phyloP scores from a whole-genome alignment of 805 yeast genomes.

The Ogataea minuta region DNA sequence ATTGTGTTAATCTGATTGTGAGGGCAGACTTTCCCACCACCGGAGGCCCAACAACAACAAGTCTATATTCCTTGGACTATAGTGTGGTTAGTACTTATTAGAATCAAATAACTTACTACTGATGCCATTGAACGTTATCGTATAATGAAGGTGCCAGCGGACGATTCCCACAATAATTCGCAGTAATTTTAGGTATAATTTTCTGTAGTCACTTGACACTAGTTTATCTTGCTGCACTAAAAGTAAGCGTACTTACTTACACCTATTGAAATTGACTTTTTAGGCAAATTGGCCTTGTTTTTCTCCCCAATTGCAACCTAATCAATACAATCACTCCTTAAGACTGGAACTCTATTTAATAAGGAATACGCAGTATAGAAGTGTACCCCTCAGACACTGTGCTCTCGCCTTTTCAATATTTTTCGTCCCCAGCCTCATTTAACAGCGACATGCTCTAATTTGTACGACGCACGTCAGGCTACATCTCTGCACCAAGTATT shows the following conservation, averaged over 20 bases:
- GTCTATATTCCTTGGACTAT: constrained; percentile 65
- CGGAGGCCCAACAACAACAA: constrained; percentile 98
- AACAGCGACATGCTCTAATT: not conserved
- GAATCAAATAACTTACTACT: constrained; percentile 7
- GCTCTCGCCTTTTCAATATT: constrained; percentile 4
- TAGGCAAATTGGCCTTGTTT: not conserved
- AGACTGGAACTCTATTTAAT: not conserved
- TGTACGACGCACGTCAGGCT: not conserved
- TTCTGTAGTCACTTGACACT: not conserved
- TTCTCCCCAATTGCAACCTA: not conserved
- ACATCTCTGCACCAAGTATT: constrained; percentile 1
- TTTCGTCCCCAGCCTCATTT: constrained; percentile 3
- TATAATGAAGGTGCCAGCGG: too few species aligned
- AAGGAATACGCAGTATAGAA: not conserved
- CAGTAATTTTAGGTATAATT: too few species aligned
- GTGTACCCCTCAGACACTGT: not conserved
- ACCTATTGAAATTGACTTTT: not conserved
- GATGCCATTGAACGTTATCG: constrained; percentile 3
- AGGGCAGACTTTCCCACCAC: constrained; percentile 98
- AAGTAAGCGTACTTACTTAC: not conserved
- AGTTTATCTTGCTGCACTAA: not conserved
- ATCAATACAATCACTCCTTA: not conserved
- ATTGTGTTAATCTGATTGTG: constrained; percentile 91
- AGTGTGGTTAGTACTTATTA: constrained; percentile 1
- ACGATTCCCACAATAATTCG: too few species aligned